These are phyloP conservation scores for Mycena crocata DNA, from an alignment of 768 basidiomycete genomes.

Conservation along the genomic window DNA sequence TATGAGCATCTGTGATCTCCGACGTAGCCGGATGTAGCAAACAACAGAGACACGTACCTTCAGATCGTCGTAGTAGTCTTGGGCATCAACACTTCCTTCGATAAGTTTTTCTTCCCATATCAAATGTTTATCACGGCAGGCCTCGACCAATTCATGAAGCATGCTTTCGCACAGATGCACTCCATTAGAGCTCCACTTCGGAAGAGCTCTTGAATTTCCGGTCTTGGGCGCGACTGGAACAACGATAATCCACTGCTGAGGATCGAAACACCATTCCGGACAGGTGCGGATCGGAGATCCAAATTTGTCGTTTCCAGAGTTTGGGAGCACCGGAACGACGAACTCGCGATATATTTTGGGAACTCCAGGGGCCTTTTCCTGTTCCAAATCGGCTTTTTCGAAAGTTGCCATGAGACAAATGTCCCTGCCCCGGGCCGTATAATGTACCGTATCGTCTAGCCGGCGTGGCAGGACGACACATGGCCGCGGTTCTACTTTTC, in stretches of 20 bases:
- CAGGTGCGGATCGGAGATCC: not conserved
- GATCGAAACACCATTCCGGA: not conserved
- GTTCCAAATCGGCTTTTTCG: not conserved
- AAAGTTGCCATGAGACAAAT: not conserved
- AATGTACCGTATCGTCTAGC: not conserved
- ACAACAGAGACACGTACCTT: too few species aligned
- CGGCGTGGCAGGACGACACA: not conserved
- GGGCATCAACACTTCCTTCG: not conserved
- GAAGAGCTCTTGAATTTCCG: not conserved
- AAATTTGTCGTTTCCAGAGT: not conserved
- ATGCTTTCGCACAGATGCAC: not conserved
- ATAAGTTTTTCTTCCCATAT: too few species aligned
- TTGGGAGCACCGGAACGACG: too few species aligned
- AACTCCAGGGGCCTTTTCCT: too few species aligned
- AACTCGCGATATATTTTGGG: not conserved
- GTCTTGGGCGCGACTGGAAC: not conserved
- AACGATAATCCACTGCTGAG: not conserved
- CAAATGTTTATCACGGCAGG: too few species aligned
- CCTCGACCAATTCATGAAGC: not conserved
- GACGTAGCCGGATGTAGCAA: too few species aligned
- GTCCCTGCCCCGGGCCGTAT: too few species aligned
- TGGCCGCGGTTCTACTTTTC: not conserved
- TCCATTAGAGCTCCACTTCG: not conserved
- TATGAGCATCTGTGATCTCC: too few species aligned
- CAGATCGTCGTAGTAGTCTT: not conserved